Conservation (phyloP, 345 rosid species). For the Jatropha curcas region DNA sequence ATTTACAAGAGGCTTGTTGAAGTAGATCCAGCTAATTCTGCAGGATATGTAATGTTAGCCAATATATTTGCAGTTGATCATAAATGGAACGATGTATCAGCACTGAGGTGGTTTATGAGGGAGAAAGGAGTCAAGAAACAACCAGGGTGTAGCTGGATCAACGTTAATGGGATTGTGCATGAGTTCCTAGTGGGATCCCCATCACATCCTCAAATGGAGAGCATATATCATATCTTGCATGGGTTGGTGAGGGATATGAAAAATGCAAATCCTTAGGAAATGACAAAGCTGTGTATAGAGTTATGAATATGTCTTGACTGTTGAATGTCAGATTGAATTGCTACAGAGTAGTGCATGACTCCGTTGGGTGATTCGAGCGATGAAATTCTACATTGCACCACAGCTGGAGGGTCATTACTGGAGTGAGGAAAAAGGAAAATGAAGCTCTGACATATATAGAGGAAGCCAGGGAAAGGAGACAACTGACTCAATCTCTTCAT, state of each 20-base stretch:
- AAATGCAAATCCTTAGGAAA: slow-evolving; percentile 11
- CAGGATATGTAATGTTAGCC: slow-evolving; percentile 44
- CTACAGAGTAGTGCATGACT: neutral
- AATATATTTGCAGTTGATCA: slow-evolving; percentile 39
- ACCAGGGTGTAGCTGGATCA: slow-evolving; percentile 47
- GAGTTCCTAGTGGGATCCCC: slow-evolving; percentile 37
- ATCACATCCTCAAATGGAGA: slow-evolving; percentile 30
- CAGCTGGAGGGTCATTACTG: too few relatives aligned
- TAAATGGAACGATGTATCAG: slow-evolving; percentile 37
- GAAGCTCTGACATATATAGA: too few relatives aligned
- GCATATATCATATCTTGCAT: slow-evolving; percentile 23
- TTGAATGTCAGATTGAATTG: too few relatives aligned
- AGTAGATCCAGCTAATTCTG: slow-evolving; percentile 42
- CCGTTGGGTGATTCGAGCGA: too few relatives aligned
- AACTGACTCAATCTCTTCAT: too few relatives aligned
- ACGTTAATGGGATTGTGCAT: slow-evolving; percentile 34
- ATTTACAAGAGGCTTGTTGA: slow-evolving; percentile 34
- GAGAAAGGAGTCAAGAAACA: slow-evolving; percentile 46
- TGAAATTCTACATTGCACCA: too few relatives aligned
- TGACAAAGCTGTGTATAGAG: neutral
- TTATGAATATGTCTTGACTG: neutral
- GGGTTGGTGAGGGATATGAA: slow-evolving; percentile 31
- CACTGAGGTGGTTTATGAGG: slow-evolving; percentile 40
- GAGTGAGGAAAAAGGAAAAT: too few relatives aligned
- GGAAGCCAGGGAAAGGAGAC: too few relatives aligned